Evolutionary conservation across 164 flowering plant genomes (phyloP), one percentile per base, ranked within the genome.

Genomic region (Stephania yunnanensis): DNA sequence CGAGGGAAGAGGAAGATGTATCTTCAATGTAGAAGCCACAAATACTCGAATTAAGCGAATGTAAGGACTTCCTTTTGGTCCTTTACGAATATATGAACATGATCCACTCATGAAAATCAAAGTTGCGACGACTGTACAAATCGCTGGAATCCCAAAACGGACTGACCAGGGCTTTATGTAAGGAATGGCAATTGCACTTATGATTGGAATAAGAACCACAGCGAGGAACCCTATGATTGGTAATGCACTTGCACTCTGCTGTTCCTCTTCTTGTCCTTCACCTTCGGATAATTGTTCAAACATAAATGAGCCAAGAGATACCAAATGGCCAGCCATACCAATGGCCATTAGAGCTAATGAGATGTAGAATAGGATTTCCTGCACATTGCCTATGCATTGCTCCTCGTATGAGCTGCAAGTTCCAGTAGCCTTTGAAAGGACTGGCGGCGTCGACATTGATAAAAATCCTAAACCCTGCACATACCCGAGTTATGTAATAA

Each of bases 371-470:
- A 86, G 77, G 11, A 45, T 20, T 12, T 69, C 78, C 42, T 85
- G 89, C 8, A 63, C 46, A 19, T 75, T 22, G 1, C 78, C 83
- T 7, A 85, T 81, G 83, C 86, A 85, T 73, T 75, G 77, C 2
- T 79, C 80, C 66, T 75, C 45, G 71, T 82, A 81, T 9, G 36
- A 75, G 17, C 76, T 75, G 66, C 86, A 84, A 6, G 77, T 80
- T 3, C 79, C 77, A 1, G 74, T 69, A 0, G 66, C 20, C 0
- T 76, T 77, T 4, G 76, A 68, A 20, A 82, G 83, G n/a, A 80
- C 81, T 3, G 85, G 83, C 8, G 83, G 87, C 3, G 85, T 84
- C 55, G 87, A 85, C 84, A 82, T 85, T 22, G 82, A 53, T 69
- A 85, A 75, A 29, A 78, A 77, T 1, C 83, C 76, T 61, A 85